Evolutionary conservation across 2,329 filamentous ascomycete species (phyloP), one percentile per base, ranked within the genome.

Genomic region (Bipolaris bicolor): DNA sequence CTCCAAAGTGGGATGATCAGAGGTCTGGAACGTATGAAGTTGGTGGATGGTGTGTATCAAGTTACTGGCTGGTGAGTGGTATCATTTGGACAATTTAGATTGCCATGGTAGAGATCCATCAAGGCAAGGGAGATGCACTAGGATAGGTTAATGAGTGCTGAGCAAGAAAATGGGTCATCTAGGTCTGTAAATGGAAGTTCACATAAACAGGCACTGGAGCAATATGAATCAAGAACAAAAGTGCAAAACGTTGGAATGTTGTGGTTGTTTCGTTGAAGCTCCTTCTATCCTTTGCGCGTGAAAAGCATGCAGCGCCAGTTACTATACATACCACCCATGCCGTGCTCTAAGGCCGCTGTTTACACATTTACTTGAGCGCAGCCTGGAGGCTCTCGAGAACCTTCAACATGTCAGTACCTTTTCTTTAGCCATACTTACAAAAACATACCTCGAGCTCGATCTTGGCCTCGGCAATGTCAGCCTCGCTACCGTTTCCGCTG

Each of bases 391-490:
- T 90, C 86, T 95, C 91, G 71, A 95, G 84, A 74, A 94, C 89
- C 90, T 93, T 65, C 43, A 9, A 24, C 20, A 22, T 64, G 72
- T 84, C 72, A 85, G 69, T 48, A 44, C 33, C 18, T 43, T 45
- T 39, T 53, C 52, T 33, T 41, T 45, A 9, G 31, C 7, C 77
- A 52, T 3, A 11, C 18, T 3, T 2, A 15, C 5, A 7, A 31
- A 31, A 33, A 70, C 84, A 77, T 81, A 97, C 94, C 92, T 99
- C 95, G 70, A 99, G 83, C 86, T 98, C 94, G 78, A 99, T 94
- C 88, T 97, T 98, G 69, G 95, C 95, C 88, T 99, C 95, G 66
- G 94, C 94, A 81, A 98, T 91, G 76, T 98, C 95, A 82, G 92
- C 89, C 87, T 97, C 95, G 80, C 92, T 97, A 75, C 94, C 95